Conservation (phyloP, 768 basidiomycete genomes). For the Naganishia onofrii region DNA sequence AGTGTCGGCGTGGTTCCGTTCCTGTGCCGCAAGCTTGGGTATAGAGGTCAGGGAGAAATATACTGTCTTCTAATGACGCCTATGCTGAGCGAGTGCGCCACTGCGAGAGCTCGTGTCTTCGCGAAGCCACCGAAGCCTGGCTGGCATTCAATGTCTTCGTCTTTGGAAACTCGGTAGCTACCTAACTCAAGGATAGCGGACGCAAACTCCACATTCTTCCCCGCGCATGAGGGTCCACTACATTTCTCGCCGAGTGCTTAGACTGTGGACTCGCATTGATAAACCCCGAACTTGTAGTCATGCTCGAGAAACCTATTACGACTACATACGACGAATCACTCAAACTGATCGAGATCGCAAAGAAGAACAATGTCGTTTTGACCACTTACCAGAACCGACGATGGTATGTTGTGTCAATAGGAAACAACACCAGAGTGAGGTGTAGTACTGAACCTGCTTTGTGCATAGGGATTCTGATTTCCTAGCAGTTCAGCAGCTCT, state of each 20-base stretch:
- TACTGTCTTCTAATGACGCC: no score
- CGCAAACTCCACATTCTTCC: no score
- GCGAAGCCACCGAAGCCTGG: no score
- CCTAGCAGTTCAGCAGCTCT: conserved; percentile 41
- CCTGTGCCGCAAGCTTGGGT: no score
- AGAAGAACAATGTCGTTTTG: conserved; percentile 37
- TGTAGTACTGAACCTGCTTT: background rate
- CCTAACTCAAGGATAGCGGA: no score
- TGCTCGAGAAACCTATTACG: conserved; percentile 44
- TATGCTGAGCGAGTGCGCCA: no score
- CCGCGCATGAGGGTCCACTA: no score
- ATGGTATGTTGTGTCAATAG: conserved; percentile 31
- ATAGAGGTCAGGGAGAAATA: no score
- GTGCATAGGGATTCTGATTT: conserved; percentile 41
- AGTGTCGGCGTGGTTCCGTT: background rate
- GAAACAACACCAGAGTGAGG: background rate
- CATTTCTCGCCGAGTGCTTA: no score
- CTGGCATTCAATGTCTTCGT: no score
- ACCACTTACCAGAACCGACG: conserved; percentile 48
- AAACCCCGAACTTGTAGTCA: conserved; percentile 30
- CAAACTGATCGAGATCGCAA: conserved; percentile 40
- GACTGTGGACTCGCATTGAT: background rate
- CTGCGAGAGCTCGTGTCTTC: no score
- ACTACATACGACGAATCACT: conserved; percentile 38
- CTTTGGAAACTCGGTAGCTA: no score